Base-by-base conservation (phyloP, 2,329 filamentous ascomycete genomes). In the Trichoderma harzianum region DNA sequence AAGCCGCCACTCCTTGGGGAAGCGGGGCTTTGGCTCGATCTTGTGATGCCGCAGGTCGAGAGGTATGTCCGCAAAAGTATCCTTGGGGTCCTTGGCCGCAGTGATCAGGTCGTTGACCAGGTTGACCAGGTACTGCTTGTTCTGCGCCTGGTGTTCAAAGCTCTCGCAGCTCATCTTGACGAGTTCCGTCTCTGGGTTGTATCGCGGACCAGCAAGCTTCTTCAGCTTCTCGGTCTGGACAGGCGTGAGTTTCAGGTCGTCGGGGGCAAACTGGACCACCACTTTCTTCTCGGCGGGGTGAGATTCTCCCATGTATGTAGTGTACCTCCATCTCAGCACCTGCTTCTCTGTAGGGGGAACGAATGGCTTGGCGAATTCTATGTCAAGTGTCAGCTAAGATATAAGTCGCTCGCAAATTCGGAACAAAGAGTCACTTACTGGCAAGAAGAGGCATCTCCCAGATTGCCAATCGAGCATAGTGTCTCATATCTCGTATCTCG, bases 401-500 rank as follows among this genome's bases (percentile, higher is more conserved):
- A 34, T 61, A 28, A n/a, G 8, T 16, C 16, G 43, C 16, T 10
- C 1, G 16, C 10, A 24, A 51, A 21, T n/a, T 11, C 18, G 4
- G 4, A n/a, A 7, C 28, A 8, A 34, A 24, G 24, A n/a, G 47
- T 5, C 10, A 34, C 18, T 28, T 88, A 97, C 95, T 93, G 72
- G 91, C 90, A 73, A 99, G 85, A 74, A 97, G 84, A 11, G 96
- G 96, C 92, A 99, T 93, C 82, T 99, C 96, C 95, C 96, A 99
- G 28, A 94, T 94, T 61, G 93, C 90, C 76, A 97, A 86, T 67
- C 96, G 89, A 62, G 93, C 91, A 81, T 97, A 98, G 78, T 97
- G 90, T 84, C 96, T 89, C 79, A 95, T 87, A 82, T 98, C 95
- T 74, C 95, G 88, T 78, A 97, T 91, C 81, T 96, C 88, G 77